Evolutionary conservation across 495 filamentous ascomycete species (phyloP).

Genomic region (Sordaria brevicollis): DNA sequence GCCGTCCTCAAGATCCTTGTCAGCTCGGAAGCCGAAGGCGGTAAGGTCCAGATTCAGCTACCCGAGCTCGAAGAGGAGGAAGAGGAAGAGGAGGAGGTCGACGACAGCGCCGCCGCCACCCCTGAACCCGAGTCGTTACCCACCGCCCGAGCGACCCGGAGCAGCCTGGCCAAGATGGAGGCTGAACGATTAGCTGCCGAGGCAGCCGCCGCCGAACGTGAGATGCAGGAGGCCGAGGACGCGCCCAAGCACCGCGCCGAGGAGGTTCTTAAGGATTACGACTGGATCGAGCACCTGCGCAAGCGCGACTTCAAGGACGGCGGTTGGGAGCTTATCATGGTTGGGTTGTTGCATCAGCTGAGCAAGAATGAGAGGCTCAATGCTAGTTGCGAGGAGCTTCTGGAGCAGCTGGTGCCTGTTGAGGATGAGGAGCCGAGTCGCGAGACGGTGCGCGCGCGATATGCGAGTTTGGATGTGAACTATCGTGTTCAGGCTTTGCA

Average conservation of each 20-base stretch:
- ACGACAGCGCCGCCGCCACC: slow-evolving; percentile 49
- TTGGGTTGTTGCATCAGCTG: slow-evolving; percentile 76
- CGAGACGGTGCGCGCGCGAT: slow-evolving; percentile 61
- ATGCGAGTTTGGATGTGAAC: slow-evolving; percentile 69
- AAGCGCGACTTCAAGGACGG: slow-evolving; percentile 82
- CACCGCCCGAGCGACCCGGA: slow-evolving; percentile 63
- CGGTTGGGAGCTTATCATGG: slow-evolving; percentile 83
- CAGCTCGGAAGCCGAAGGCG: slow-evolving; percentile 59
- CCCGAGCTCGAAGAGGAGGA: slow-evolving; percentile 67
- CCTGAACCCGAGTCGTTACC: slow-evolving; percentile 58
- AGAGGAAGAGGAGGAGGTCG: slow-evolving; percentile 50
- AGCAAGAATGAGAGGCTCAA: slow-evolving; percentile 62
- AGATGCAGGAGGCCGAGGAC: slow-evolving; percentile 26
- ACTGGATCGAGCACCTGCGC: slow-evolving; percentile 76
- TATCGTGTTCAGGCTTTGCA: slow-evolving; percentile 69
- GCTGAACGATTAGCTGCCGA: slow-evolving; percentile 52
- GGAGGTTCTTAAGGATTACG: slow-evolving; percentile 60
- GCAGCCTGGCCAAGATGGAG: slow-evolving; percentile 75
- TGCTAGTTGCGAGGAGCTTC: slow-evolving; percentile 64
- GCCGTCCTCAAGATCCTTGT: slow-evolving; percentile 82
- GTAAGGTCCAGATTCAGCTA: slow-evolving; percentile 66
- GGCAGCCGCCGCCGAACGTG: slow-evolving; percentile 34
- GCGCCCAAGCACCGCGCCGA: slow-evolving; percentile 59
- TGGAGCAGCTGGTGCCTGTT: slow-evolving; percentile 68
- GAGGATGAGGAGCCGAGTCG: slow-evolving; percentile 55